Base-by-base conservation (phyloP, 2,329 filamentous ascomycete genomes). In the Mariannaea elegans region DNA sequence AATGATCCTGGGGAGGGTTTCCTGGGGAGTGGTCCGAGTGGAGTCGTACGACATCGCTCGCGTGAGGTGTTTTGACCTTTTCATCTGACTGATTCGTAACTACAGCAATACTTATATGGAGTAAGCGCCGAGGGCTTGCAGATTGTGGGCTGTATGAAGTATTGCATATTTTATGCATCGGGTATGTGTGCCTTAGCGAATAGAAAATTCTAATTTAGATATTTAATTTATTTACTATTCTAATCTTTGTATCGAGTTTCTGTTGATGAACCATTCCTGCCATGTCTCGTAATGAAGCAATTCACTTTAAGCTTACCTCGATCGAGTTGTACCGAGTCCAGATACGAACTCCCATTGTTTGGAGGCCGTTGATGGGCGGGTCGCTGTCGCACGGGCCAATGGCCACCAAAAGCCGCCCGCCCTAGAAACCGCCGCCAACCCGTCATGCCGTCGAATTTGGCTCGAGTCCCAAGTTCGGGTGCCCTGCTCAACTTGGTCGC, bases 11-110 rank as follows among this genome's bases (percentile, higher is more conserved):
- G n/a, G n/a, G n/a, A n/a, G n/a, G n/a, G n/a, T n/a, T n/a, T n/a
- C 24, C 24, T 27, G 24, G 24, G 9, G 24, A 27, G 24, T 9
- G 24, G 9, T 27, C 9, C 6, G 24, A 27, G 52, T 59, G 54
- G 65, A 58, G 54, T 45, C 47, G 41, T 57, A 45, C 21, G 45
- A 56, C 24, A 6, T 31, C 16, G 60, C 56, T 66, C 67, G 61
- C 59, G 57, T 69, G 65, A 67, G 65, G 50, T 27, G 24, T 27
- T 27, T 9, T 27, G 24, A n/a, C n/a, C n/a, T n/a, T n/a, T n/a
- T n/a, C n/a, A n/a, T n/a, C n/a, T n/a, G n/a, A n/a, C n/a, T n/a
- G n/a, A n/a, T n/a, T n/a, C n/a, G n/a, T n/a, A n/a, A n/a, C n/a
- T n/a, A n/a, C n/a, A n/a, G n/a, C n/a, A n/a, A n/a, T n/a, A n/a